These are phyloP conservation scores for Didymella exigua DNA, from an alignment of 2,329 filamentous ascomycete species.

Conservation along the genomic window DNA sequence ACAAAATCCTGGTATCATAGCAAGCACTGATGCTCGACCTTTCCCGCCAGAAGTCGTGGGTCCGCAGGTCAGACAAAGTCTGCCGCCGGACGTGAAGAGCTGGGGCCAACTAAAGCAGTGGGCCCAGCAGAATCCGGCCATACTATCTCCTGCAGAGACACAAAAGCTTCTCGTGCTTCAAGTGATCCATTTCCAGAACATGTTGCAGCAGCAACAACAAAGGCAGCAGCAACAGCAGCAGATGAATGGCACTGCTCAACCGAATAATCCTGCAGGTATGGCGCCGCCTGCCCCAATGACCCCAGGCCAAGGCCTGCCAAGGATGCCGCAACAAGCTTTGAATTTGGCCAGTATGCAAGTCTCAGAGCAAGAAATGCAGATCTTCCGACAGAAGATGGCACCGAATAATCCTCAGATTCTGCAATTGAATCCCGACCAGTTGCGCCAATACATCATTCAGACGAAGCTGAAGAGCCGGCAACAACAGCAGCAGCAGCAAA, in stretches of 20 bases:
- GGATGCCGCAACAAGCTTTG: slow-evolving; percentile 36
- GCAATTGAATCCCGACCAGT: slow-evolving; percentile 35
- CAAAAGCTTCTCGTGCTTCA: slow-evolving; percentile 46
- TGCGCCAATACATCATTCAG: slow-evolving; percentile 34
- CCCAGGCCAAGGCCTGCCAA: slow-evolving; percentile 33
- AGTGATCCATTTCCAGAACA: slow-evolving; percentile 53
- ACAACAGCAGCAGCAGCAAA: slow-evolving; percentile 23
- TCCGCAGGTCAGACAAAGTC: slow-evolving; percentile 26
- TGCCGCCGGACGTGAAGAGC: slow-evolving; percentile 59
- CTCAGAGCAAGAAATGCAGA: slow-evolving; percentile 50
- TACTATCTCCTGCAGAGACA: slow-evolving; percentile 33
- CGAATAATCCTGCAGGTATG: slow-evolving; percentile 26
- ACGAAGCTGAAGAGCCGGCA: slow-evolving; percentile 30
- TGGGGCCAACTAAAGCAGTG: slow-evolving; percentile 65
- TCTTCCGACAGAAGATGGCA: slow-evolving; percentile 43
- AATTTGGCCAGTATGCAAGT: slow-evolving; percentile 39
- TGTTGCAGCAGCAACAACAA: slow-evolving; percentile 35
- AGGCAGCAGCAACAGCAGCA: slow-evolving; percentile 6
- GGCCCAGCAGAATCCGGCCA: slow-evolving; percentile 52
- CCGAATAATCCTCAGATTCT: slow-evolving; percentile 27
- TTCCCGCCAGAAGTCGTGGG: slow-evolving; percentile 41
- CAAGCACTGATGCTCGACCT: slow-evolving; percentile 37
- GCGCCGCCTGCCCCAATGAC: slow-evolving; percentile 52
- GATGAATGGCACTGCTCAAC: slow-evolving; percentile 31
- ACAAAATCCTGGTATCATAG: slow-evolving; percentile 43